These are phyloP conservation scores for Saccharomycopsis oosterbeekiorum DNA, from an alignment of 805 yeast genomes.

Conservation along the genomic window DNA sequence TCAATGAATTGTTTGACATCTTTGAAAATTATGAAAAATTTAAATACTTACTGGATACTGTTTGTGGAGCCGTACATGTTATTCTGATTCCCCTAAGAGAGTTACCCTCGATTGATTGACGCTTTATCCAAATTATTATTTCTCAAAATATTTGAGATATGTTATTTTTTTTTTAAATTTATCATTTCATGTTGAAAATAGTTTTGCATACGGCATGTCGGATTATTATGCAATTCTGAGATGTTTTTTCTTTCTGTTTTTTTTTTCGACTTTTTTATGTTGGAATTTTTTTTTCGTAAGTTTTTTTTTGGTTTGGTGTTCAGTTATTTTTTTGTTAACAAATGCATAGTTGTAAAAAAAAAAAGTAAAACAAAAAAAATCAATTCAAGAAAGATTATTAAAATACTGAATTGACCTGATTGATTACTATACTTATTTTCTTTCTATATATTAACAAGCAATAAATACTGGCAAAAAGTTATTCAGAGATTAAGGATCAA, in stretches of 20 bases:
- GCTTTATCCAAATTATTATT: too few relatives aligned
- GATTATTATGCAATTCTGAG: neutral
- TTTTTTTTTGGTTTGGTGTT: slow-evolving; percentile 1
- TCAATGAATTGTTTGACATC: too few relatives aligned
- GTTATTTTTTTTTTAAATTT: too few relatives aligned
- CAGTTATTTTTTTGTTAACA: neutral
- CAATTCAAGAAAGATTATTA: neutral
- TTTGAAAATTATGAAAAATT: too few relatives aligned
- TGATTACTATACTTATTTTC: neutral
- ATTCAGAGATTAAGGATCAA: neutral
- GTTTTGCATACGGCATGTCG: neutral
- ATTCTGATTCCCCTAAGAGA: too few relatives aligned
- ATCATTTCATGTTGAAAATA: neutral
- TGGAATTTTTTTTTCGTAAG: neutral
- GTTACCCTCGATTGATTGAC: too few relatives aligned
- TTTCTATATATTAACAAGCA: neutral
- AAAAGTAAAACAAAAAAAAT: too few relatives aligned
- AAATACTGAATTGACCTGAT: neutral
- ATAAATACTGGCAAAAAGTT: neutral
- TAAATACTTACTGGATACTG: too few relatives aligned
- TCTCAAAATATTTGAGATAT: too few relatives aligned
- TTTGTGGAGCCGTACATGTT: too few relatives aligned
- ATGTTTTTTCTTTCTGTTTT: neutral
- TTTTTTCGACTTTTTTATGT: neutral
- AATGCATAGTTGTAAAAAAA: neutral